Percentiles rank a stretch among this genome's conserved stretches.
Conservation (phyloP, 345 rosid genomes). For the Eucalyptus fibrosa region DNA sequence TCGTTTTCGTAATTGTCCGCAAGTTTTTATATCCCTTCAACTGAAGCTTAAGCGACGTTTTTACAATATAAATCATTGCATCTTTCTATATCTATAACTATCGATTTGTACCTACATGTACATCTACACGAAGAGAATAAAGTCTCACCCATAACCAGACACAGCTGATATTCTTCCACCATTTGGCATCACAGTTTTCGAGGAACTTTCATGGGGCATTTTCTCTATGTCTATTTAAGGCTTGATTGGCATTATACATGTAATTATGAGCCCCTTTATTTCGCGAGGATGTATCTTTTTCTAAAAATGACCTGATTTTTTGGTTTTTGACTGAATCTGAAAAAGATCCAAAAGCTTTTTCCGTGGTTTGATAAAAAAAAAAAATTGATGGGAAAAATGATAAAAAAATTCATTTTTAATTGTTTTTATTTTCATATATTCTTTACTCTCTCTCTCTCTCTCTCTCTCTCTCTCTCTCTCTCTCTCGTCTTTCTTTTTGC, state of each 20-base stretch:
- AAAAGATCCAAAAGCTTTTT: too few species aligned
- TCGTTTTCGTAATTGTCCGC: neutral
- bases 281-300: too few species aligned
- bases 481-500: too few species aligned
- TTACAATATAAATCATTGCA: neutral
- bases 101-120: neutral
- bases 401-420: too few species aligned
- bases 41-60: neutral
- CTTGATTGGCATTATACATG: neutral
- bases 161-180: neutral
- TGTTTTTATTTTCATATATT: too few species aligned
- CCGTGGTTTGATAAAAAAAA: neutral
- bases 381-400: too few species aligned
- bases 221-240: neutral
- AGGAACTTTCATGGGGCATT: neutral
- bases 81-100: neutral
- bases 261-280: neutral
- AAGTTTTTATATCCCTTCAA: neutral
- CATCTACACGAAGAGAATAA: neutral
- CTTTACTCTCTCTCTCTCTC: too few species aligned
- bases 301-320: neutral
- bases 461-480: too few species aligned
- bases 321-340: neutral
- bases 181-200: neutral
- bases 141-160: neutral